Conservation (phyloP, 2,329 filamentous ascomycete genomes). For the Cryphonectria japonica region DNA sequence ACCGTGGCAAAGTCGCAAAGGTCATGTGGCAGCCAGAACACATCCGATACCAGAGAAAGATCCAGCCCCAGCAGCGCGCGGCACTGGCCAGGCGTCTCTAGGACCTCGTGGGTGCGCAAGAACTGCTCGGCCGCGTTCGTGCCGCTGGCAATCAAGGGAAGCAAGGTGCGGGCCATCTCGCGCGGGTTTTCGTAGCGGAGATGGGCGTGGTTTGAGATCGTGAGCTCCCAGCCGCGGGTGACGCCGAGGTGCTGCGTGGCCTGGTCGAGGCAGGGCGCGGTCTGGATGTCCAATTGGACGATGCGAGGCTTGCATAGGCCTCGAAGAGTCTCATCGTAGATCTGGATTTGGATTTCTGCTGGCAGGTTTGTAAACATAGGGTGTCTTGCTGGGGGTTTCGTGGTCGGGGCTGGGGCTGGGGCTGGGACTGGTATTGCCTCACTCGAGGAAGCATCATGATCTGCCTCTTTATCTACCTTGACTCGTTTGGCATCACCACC, state of each 20-base stretch:
- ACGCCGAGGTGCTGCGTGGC: background rate
- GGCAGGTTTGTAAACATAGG: background rate
- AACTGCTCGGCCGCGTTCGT: background rate
- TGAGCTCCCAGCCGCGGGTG: constrained; percentile 1
- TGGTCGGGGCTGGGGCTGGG: background rate
- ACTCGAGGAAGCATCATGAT: background rate
- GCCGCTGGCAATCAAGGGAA: background rate
- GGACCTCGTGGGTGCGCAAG: background rate
- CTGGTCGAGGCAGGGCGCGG: background rate
- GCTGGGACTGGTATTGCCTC: background rate
- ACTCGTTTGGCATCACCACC: background rate
- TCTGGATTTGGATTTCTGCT: background rate
- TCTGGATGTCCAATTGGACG: constrained; percentile 3
- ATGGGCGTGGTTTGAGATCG: background rate
- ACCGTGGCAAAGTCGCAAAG: background rate
- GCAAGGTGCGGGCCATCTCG: background rate
- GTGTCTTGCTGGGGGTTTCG: background rate
- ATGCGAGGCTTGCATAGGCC: constrained; percentile 2
- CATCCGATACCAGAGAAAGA: constrained; percentile 6
- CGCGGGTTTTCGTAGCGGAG: background rate
- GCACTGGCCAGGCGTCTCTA: constrained; percentile 2
- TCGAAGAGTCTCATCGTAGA: background rate
- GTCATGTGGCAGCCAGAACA: constrained; percentile 11
- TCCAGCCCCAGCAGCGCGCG: background rate
- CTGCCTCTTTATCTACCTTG: background rate